Percentiles rank a stretch among this genome's conserved stretches.
Evolutionary conservation across 768 basidiomycete genomes (phyloP).

Genomic region (Cubamyces lactineus): DNA sequence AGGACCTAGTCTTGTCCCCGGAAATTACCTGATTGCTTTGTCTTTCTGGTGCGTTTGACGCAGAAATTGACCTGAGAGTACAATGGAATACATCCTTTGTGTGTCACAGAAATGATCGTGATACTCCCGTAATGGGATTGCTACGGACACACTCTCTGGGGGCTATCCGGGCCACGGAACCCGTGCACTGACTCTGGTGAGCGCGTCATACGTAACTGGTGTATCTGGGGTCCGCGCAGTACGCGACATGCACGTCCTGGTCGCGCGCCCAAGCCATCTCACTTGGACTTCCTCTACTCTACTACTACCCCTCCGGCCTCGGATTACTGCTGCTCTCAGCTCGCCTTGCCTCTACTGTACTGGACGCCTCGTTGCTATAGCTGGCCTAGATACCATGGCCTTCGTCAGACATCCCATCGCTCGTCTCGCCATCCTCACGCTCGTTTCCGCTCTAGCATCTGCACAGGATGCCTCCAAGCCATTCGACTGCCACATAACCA

Average conservation of each 20-base stretch:
- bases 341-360: neutral
- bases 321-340: no score
- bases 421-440: conserved; percentile 25
- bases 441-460: conserved; percentile 27
- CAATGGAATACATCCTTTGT: no score
- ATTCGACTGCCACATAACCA: conserved; percentile 58
- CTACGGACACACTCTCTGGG: no score
- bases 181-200: no score
- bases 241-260: conserved; percentile 7
- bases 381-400: conserved; percentile 5
- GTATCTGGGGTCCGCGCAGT: conserved; percentile 16
- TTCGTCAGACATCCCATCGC: conserved; percentile 11
- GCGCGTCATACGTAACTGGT: conserved; percentile 25
- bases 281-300: neutral
- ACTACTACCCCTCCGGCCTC: no score
- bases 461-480: conserved; percentile 41
- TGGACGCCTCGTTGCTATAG: neutral
- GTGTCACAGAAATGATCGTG: no score
- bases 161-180: no score
- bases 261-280: conserved; percentile 3
- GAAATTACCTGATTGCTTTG: no score
- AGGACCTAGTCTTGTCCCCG: no score
- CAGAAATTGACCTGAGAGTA: no score
- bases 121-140: no score
- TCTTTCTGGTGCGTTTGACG: no score